Base-by-base conservation (phyloP, 75 land plant genomes). In the Pinus taeda region DNA sequence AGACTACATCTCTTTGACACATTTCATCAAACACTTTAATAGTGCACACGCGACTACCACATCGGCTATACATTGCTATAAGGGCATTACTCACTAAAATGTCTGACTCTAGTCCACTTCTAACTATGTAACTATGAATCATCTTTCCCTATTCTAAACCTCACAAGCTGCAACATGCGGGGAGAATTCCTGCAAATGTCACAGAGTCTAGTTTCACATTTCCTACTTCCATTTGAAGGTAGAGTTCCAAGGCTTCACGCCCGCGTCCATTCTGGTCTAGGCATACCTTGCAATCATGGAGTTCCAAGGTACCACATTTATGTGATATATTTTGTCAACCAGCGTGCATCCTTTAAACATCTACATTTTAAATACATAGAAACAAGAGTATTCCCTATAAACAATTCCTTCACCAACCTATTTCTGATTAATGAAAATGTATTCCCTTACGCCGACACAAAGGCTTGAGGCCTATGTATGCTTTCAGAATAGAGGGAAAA, bases 91-190 rank as follows among this genome's bases (percentile, higher is more conserved):
- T 59, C 22, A 82, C 71, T 55, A 70, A 39, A 26, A 14, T 39
- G 13, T 82, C 57, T 3, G 30, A 57, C 39, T 82, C 81, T 7
- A 79, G 29, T 59, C 83, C 82, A 30, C 59, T 33, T 37, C 15
- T 56, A 7, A 72, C 57, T 58, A 78, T 49, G 15, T 49, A 56
- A 53, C 33, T 49, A 74, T 82, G 83, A n/a, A 82, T 55, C 57
- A 73, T 20, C 70, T 39, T 39, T 37, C 83, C 83, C 73, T 72
- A 63, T 65, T 82, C 20, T 2, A 39, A n/a, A 67, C 39, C 71
- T 39, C 13, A 36, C n/a, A 69, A 42, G 14, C n/a, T 1, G 53
- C 11, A 9, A 49, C 9, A 49, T 8, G 53, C 0, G 4, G 71
- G 45, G 21, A 69, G 71, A 69, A 69, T 42, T 11, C 24, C 42